A percentile compares a stretch with the other conserved stretches of the same genome.
phyloP scores from a whole-genome alignment of 805 yeast genomes.

The Sugiyamaella boreocaroliniensis region DNA sequence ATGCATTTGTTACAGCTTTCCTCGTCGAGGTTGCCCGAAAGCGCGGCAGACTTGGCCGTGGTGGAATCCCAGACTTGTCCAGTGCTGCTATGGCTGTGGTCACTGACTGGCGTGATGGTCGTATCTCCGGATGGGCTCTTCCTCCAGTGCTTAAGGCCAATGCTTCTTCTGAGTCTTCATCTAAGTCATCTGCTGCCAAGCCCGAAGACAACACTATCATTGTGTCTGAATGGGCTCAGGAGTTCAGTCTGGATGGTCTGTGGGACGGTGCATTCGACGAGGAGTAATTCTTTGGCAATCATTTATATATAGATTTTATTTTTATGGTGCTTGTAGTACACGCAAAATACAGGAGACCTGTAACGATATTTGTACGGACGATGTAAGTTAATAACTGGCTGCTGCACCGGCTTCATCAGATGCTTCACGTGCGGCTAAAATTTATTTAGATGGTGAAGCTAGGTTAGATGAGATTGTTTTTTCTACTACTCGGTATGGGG shows the following conservation, averaged over 20 bases:
- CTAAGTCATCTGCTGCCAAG: slow-evolving; percentile 13
- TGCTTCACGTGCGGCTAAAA: too few species aligned
- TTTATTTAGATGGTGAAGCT: too few species aligned
- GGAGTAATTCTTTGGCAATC: neutral
- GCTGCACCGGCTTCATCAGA: too few species aligned
- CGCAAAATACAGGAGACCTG: too few species aligned
- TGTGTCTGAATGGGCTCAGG: slow-evolving; percentile 88
- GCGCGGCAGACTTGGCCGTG: slow-evolving; percentile 85
- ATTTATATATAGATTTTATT: neutral
- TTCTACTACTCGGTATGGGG: slow-evolving; percentile 3
- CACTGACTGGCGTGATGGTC: slow-evolving; percentile 96
- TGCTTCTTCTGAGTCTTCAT: slow-evolving; percentile 17
- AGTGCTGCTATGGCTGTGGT: slow-evolving; percentile 78
- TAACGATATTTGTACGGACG: too few species aligned
- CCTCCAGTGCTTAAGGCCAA: slow-evolving; percentile 38
- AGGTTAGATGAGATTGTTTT: neutral
- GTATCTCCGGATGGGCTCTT: slow-evolving; percentile 82
- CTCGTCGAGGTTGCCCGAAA: slow-evolving; percentile 88
- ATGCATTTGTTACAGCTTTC: slow-evolving; percentile 76
- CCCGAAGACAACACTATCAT: slow-evolving; percentile 45
- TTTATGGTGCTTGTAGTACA: too few species aligned
- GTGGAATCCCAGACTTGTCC: slow-evolving; percentile 86
- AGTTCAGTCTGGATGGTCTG: slow-evolving; percentile 83
- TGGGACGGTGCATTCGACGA: slow-evolving; percentile 33
- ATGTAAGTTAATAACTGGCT: too few species aligned